These are phyloP conservation scores for Malassezia brasiliensis DNA, from an alignment of 1,284 basidiomycete species.

Conservation along the genomic window DNA sequence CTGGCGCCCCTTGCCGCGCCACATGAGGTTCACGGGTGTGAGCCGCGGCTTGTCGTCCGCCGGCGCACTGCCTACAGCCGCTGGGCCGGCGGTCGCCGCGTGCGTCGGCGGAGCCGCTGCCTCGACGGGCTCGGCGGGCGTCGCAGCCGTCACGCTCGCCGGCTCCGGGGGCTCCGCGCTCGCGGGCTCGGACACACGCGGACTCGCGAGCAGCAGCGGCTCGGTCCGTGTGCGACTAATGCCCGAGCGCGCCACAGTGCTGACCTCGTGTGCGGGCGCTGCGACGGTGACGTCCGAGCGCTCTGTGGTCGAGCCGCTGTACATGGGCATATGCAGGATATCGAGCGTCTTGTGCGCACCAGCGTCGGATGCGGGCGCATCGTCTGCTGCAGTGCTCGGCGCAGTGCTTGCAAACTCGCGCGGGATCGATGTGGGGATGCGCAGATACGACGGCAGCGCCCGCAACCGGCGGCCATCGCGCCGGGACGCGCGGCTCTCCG, in stretches of 20 bases:
- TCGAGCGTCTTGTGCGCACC: slow-evolving; percentile 33
- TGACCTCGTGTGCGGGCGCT: slow-evolving; percentile 10
- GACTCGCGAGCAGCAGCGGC: not conserved
- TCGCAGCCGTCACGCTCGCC: not conserved
- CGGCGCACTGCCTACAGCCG: not conserved
- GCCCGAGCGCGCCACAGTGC: slow-evolving; percentile 21
- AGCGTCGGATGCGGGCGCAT: not conserved
- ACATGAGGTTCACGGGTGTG: slow-evolving; percentile 25
- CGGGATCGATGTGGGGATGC: slow-evolving; percentile 44
- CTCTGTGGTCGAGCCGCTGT: slow-evolving; percentile 2
- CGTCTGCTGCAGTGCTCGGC: slow-evolving; percentile 19
- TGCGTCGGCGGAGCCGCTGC: not conserved
- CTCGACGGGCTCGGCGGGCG: no score
- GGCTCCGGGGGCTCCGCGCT: not conserved
- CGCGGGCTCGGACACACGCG: not conserved
- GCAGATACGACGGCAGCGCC: slow-evolving; percentile 44
- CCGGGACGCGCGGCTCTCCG: slow-evolving; percentile 3
- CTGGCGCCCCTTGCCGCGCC: slow-evolving; percentile 37
- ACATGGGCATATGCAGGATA: slow-evolving; percentile 6
- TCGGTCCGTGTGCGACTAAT: slow-evolving; percentile 13
- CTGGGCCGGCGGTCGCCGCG: not conserved
- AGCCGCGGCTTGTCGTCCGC: slow-evolving; percentile 1
- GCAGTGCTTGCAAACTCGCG: slow-evolving; percentile 27
- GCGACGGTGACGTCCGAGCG: slow-evolving; percentile 7
- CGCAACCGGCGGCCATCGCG: not conserved